These are phyloP conservation scores for Ajuga reptans DNA, from an alignment of 305 asterid genomes.

Conservation along the genomic window DNA sequence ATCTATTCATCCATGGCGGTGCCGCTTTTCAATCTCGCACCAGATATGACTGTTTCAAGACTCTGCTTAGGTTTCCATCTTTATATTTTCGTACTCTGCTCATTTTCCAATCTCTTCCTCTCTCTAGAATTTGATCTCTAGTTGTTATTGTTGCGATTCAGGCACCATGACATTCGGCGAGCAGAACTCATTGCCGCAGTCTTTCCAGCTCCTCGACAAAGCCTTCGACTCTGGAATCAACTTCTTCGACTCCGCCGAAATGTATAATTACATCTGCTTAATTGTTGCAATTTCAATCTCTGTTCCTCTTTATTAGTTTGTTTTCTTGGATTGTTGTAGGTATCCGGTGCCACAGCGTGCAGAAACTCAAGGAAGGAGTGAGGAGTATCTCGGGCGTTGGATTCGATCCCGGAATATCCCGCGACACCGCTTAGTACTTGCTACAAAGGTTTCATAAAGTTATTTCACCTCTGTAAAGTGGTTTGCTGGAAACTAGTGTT, in stretches of 20 bases:
- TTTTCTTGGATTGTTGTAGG: constrained; percentile 32
- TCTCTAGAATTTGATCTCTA: not conserved
- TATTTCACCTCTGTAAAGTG: not conserved
- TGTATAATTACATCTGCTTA: constrained; percentile 27
- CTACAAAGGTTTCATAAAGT: constrained; percentile 59
- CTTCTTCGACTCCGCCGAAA: constrained; percentile 80
- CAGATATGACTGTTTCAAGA: constrained; percentile 55
- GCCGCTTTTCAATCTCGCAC: constrained; percentile 58
- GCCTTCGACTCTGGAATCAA: constrained; percentile 70
- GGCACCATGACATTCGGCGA: constrained; percentile 85
- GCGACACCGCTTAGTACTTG: constrained; percentile 53
- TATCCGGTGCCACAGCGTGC: constrained; percentile 84
- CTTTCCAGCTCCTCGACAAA: constrained; percentile 61
- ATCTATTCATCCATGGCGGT: constrained; percentile 34
- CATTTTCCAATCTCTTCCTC: not conserved
- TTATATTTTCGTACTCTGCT: not conserved
- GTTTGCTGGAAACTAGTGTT: not conserved
- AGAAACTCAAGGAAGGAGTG: constrained; percentile 79
- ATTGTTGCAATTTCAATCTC: not conserved
- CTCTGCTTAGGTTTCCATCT: constrained; percentile 56
- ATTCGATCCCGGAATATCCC: constrained; percentile 43
- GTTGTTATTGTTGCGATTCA: constrained; percentile 17
- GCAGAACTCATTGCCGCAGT: constrained; percentile 54
- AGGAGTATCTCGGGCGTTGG: constrained; percentile 63
- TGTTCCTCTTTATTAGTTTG: not conserved